These are phyloP conservation scores for Hordeum pubiflorum DNA, from an alignment of 202 grass and related monocot genomes.

Conservation along the genomic window DNA sequence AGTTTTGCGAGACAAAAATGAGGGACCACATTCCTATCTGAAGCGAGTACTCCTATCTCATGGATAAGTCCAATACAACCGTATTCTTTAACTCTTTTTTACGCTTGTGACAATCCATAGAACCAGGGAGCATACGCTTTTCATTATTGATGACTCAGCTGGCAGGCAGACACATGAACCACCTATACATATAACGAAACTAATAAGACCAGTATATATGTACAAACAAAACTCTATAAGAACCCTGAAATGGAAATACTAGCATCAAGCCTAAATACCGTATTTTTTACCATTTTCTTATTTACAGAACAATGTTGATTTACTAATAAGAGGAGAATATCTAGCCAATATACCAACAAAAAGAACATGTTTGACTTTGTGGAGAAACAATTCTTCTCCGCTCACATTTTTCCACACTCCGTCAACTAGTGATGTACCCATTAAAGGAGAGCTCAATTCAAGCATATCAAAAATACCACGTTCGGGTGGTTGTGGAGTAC, in stretches of 20 bases:
- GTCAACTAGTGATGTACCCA: constrained; percentile 41
- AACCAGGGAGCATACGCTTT: constrained; percentile 42
- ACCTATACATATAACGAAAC: constrained; percentile 20
- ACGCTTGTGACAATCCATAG: constrained; percentile 61
- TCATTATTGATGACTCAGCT: constrained; percentile 13
- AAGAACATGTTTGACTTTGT: constrained; percentile 31
- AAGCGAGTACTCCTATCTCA: constrained; percentile 32
- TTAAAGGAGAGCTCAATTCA: constrained; percentile 19
- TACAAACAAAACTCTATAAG: constrained; percentile 11
- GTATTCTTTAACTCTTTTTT: constrained; percentile 38
- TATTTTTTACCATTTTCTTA: background rate
- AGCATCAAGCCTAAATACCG: background rate
- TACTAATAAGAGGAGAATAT: background rate
- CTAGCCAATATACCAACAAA: constrained; percentile 11
- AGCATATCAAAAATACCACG: constrained; percentile 6
- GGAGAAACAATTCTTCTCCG: constrained; percentile 34
- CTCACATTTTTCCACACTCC: constrained; percentile 46
- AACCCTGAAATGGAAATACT: background rate
- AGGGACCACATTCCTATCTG: constrained; percentile 47
- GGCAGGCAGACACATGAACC: constrained; percentile 21
- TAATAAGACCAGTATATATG: background rate
- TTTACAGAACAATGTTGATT: background rate
- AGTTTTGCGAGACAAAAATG: constrained; percentile 62
- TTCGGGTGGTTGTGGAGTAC: background rate
- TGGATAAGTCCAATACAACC: constrained; percentile 42